Evolutionary conservation across 1,284 basidiomycete genomes (phyloP).

Genomic region (Ganoderma boninense): DNA sequence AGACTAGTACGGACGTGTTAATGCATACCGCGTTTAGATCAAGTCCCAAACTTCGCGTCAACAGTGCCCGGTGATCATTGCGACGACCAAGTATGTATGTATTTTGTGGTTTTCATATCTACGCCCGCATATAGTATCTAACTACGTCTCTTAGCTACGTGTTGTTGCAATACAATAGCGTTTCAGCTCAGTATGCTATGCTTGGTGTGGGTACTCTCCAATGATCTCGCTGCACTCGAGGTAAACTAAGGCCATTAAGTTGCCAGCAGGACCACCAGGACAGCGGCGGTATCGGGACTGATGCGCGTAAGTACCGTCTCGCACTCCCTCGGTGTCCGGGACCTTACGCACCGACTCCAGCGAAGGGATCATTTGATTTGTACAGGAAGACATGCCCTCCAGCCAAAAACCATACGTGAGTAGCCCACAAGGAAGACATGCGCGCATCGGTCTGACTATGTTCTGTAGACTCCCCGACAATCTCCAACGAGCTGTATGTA

Average conservation of each 20-base stretch:
- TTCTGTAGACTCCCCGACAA: constrained; percentile 10
- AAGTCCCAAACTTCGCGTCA: constrained; percentile 23
- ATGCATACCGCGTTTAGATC: constrained; percentile 17
- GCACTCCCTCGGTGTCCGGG: background rate
- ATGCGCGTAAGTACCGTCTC: constrained; percentile 21
- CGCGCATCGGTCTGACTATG: too few species aligned
- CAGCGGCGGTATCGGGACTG: constrained; percentile 16
- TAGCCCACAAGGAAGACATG: background rate
- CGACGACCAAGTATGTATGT: constrained; percentile 29
- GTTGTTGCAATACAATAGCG: constrained; percentile 32
- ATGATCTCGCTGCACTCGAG: background rate
- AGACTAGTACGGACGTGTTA: background rate
- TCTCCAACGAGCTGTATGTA: constrained; percentile 24
- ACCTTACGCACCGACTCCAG: constrained; percentile 5
- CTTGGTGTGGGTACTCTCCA: constrained; percentile 24
- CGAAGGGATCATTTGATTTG: constrained; percentile 14
- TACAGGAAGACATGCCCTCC: constrained; percentile 16
- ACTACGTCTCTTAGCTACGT: constrained; percentile 12
- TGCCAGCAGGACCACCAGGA: constrained; percentile 24
- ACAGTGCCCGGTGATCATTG: constrained; percentile 30
- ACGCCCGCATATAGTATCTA: background rate
- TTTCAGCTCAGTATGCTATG: constrained; percentile 34
- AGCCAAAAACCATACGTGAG: constrained; percentile 23
- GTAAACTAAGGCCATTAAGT: constrained; percentile 4
- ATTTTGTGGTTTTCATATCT: background rate